Conservation (phyloP, 768 basidiomycete species). For the Xerocomellus chrysenteron region DNA sequence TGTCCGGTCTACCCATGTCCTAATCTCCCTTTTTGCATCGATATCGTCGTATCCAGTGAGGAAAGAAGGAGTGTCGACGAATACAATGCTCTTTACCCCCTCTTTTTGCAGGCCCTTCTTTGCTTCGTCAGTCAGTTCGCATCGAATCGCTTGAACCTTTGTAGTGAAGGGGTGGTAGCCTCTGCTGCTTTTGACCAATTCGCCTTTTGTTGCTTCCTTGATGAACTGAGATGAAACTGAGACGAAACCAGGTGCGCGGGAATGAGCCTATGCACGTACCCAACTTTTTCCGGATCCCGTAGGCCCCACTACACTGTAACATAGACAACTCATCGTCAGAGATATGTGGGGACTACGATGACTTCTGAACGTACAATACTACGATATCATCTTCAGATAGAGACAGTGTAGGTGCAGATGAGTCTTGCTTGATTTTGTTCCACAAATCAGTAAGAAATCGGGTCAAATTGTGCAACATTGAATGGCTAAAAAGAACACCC, state of each 20-base stretch:
- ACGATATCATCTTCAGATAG: slow-evolving; percentile 19
- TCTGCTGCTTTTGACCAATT: neutral
- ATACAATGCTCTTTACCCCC: slow-evolving; percentile 11
- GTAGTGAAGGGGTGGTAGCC: slow-evolving; percentile 3
- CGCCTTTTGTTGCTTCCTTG: slow-evolving; percentile 8
- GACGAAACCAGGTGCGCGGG: neutral
- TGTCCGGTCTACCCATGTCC: neutral
- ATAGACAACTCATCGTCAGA: neutral
- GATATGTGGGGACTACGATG: neutral
- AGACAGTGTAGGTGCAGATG: neutral
- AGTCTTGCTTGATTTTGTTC: slow-evolving; percentile 16
- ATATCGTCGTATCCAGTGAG: slow-evolving; percentile 7
- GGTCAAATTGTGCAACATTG: neutral
- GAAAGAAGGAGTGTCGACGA: slow-evolving; percentile 25
- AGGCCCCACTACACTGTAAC: slow-evolving; percentile 19
- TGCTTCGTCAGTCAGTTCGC: slow-evolving; percentile 12
- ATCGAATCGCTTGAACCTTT: slow-evolving; percentile 11
- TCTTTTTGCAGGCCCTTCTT: neutral
- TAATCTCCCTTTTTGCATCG: slow-evolving; percentile 6
- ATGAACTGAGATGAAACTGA: slow-evolving; percentile 9
- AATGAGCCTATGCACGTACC: slow-evolving; percentile 5
- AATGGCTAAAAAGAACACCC: neutral
- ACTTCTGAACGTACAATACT: slow-evolving; percentile 16
- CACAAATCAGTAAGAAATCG: neutral
- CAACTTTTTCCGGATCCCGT: slow-evolving; percentile 22